These are phyloP conservation scores for Cutaneotrichosporon sp. DNA, from an alignment of 1,284 basidiomycete species.

Conservation along the genomic window DNA sequence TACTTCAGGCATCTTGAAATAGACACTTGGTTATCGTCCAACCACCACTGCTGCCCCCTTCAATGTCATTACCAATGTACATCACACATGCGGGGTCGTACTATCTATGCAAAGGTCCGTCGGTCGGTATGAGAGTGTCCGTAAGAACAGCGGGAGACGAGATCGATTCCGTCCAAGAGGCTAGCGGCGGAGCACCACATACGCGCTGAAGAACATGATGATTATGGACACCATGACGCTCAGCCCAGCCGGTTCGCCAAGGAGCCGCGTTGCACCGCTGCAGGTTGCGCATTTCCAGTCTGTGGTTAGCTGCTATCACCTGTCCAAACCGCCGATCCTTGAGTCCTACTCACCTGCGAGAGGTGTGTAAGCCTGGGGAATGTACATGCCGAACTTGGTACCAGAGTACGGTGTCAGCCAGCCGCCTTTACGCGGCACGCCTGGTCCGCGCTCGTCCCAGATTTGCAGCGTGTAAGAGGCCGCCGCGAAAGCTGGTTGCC, in stretches of 20 bases:
- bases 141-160: neutral
- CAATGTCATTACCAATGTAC: conserved; percentile 5
- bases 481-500: conserved; percentile 63
- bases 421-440: conserved; percentile 59
- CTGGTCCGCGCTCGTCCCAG: conserved; percentile 70
- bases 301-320: conserved; percentile 5
- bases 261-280: conserved; percentile 50
- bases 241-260: conserved; percentile 61
- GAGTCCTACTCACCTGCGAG: conserved; percentile 7
- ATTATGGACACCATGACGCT: conserved; percentile 63
- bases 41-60: too few species aligned
- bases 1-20: too few species aligned
- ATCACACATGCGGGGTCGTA: conserved; percentile 3
- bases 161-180: neutral
- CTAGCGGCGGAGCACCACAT: conserved; percentile 55
- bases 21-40: too few species aligned
- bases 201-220: conserved; percentile 67
- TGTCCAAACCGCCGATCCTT: neutral
- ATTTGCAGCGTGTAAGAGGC: conserved; percentile 72
- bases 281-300: conserved; percentile 69
- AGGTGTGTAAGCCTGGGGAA: conserved; percentile 69
- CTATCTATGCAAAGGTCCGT: conserved; percentile 1
- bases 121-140: neutral
- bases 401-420: conserved; percentile 64
- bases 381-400: conserved; percentile 78